Base-by-base conservation (phyloP, 2,329 filamentous ascomycete genomes). In the Fonsecaea nubica region DNA sequence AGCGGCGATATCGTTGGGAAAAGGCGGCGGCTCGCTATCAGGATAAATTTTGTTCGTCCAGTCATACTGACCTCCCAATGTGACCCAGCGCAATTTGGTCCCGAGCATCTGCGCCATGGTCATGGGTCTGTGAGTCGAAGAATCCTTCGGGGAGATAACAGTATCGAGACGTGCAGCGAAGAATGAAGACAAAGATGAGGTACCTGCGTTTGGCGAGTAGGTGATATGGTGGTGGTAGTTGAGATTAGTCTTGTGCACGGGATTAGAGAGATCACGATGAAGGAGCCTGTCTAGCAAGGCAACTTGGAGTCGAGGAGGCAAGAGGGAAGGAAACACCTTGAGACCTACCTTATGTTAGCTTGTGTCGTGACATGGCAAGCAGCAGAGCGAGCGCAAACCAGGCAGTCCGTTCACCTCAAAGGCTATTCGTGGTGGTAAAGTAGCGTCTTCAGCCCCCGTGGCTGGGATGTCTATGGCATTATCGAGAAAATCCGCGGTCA, bases 31-130 rank as follows among this genome's bases (percentile, higher is more conserved):
- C 3, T 77, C 67, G n/a, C 85, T 83, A 9, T 82, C 77, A 0
- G 93, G 93, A 75, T 98, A 98, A 12, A 87, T 81, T 71, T 96
- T 93, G 64, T 87, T 86, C 0, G 93, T 96, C 95, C 94, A 98
- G 80, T 98, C 92, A 77, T 98, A 98, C 77, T 98, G 95, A 0
- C 93, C 94, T 58, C 95, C 95, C 2, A 99, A 86, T 0, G 94
- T 98, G 50, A 96, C 87, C 95, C 95, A 99, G 72, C 94, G 92
- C 30, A 98, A 85, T 68, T 92, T 93, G 69, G 89, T 90, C 64
- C 89, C 86, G 52, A 98, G 83, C 35, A 94, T 87, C 74, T 89
- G 89, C 57, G 86, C 82, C 61, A 91, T 82, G 1, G 86, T 85
- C 9, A 97, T 81, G 2, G 92, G 84, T 67, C 89, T 91, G 79